Conservation (phyloP, 176 grass and related monocot species). For the Melocanna baccifera region DNA sequence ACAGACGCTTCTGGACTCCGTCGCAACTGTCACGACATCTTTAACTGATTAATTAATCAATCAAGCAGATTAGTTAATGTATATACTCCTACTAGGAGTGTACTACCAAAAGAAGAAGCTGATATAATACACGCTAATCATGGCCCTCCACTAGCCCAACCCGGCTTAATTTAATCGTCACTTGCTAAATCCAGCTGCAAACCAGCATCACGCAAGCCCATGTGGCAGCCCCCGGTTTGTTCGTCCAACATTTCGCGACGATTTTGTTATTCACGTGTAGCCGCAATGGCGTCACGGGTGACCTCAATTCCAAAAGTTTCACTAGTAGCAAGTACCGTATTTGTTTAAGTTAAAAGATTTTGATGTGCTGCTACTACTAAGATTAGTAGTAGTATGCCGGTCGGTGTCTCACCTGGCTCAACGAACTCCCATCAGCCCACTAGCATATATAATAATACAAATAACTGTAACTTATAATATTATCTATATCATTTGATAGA, state of each 20-base stretch:
- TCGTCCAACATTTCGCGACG: background rate
- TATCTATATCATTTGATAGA: too few relatives aligned
- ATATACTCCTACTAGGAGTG: background rate
- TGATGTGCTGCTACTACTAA: background rate
- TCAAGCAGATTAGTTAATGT: background rate
- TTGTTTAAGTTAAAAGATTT: background rate
- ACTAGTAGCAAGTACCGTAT: background rate
- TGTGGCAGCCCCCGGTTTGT: background rate
- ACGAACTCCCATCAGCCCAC: background rate
- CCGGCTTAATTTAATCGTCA: background rate
- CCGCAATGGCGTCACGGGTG: conserved; percentile 34
- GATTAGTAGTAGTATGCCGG: background rate
- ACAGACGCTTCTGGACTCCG: conserved; percentile 6
- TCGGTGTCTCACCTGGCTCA: too few relatives aligned
- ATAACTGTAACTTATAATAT: too few relatives aligned
- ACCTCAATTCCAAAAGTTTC: conserved; percentile 32
- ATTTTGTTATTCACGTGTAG: background rate
- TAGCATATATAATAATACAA: too few relatives aligned
- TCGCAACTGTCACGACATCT: background rate
- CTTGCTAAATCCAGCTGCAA: conserved; percentile 2
- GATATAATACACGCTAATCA: conserved; percentile 10
- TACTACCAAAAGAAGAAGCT: background rate
- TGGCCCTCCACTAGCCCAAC: background rate
- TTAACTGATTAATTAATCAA: background rate
- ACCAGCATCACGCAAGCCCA: too few relatives aligned